A percentile compares a stretch with the other conserved stretches of the same genome.
phyloP scores from a whole-genome alignment of 2,329 filamentous ascomycete genomes.

The Aspergillus sp. region DNA sequence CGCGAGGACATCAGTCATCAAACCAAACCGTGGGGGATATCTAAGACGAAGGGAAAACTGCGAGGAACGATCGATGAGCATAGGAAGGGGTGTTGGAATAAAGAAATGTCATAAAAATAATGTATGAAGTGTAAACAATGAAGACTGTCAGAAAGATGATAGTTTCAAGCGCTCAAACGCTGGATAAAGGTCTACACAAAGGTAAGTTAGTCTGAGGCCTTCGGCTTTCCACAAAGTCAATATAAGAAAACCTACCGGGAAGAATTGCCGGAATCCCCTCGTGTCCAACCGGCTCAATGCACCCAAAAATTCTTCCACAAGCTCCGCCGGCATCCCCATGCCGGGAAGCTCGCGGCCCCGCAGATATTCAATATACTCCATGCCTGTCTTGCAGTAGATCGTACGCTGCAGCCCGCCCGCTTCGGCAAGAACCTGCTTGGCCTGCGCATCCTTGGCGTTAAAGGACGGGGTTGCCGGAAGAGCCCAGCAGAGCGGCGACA shows the following conservation, averaged over 20 bases:
- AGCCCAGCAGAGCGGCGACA: constrained; percentile 88
- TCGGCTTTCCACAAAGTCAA: background rate
- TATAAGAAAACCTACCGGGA: constrained; percentile 36
- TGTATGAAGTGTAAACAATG: constrained; percentile 1
- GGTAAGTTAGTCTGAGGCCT: constrained; percentile 4
- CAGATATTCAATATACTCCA: constrained; percentile 65
- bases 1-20: constrained; percentile 25
- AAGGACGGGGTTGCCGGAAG: constrained; percentile 77
- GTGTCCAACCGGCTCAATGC: constrained; percentile 45
- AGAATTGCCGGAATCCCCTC: constrained; percentile 50
- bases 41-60: constrained; percentile 19
- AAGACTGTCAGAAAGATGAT: constrained; percentile 14
- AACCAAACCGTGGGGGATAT: constrained; percentile 28
- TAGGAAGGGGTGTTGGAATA: background rate
- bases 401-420: constrained; percentile 83
- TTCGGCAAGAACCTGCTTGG: constrained; percentile 82
- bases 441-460: constrained; percentile 82
- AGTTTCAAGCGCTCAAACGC: constrained; percentile 44
- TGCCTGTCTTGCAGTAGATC: constrained; percentile 87
- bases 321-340: constrained; percentile 48
- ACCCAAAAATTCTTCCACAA: constrained; percentile 48
- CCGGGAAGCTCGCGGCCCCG: constrained; percentile 45
- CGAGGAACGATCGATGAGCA: constrained; percentile 9
- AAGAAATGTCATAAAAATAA: constrained; percentile 3
- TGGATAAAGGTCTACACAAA: constrained; percentile 42